Base-by-base conservation (phyloP, 2,329 filamentous ascomycete genomes). In the Diaporthe sp. region DNA sequence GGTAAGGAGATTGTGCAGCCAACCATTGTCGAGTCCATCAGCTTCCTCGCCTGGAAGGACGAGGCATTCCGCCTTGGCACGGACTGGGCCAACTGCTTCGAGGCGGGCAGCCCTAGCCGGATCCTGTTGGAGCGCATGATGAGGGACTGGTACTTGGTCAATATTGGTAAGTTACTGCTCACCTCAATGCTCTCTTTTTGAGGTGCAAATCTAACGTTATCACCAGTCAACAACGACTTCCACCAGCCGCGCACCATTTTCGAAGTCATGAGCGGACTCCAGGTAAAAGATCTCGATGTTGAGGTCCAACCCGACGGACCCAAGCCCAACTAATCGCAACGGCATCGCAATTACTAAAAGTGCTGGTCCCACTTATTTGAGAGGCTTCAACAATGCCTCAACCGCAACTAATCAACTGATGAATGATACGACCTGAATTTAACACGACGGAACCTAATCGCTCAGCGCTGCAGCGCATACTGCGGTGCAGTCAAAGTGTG, bases 1-100 rank as follows among this genome's bases (percentile, higher is more conserved):
- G 97, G 97, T 74, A 97, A 98, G 83, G 97, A 99, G 84, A 98
- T 99, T 81, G 96, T 99, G n/a, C 97, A 99, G 84, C 97, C 97
- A 19, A 99, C 97, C n/a, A 98, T 99, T 80, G 97, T 99, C 70
- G 97, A 99, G 86, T 97, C 95, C 25, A 93, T 99, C 82, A 97
- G 95, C 83, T 99, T 99, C 89, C 87, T 99, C 71, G 97, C 97
- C 3, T 99, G 97, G 97, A 97, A 97, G 85, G 97, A 99, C 79
- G 97, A 99, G 85, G 97, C 97, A 22, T 99, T 95, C 87, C 92
- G 94, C 76, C 89, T 99, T 13, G 97, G 97, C 72, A 90, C 93
- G 74, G 96, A 99, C 81, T 99, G 97, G 97, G 94, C 95, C 30
- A 94, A 95, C 80, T 99, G 97, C 82, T 95, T 97, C 81, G 91